Percentiles rank a stretch among this genome's conserved stretches.
Evolutionary conservation across 2,329 filamentous ascomycete species (phyloP).

Genomic region (Fusarium scirpi): DNA sequence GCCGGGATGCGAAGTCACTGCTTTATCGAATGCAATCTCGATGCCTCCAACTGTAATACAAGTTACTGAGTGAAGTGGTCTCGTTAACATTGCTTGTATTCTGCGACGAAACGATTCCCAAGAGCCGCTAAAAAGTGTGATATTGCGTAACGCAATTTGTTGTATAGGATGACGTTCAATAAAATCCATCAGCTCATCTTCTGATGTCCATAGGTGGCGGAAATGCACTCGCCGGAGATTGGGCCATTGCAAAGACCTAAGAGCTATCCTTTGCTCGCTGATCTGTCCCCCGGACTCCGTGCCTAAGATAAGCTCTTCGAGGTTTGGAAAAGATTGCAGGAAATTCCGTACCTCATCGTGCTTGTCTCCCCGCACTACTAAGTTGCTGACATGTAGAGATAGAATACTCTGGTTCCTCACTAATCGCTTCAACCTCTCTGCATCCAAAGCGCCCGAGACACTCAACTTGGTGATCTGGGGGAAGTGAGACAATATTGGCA

Average conservation of each 20-base stretch:
- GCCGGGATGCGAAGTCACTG: background rate
- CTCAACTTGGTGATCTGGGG: conserved; percentile 2
- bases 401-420: background rate
- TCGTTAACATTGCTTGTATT: no score
- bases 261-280: conserved; percentile 5
- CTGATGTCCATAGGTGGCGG: conserved; percentile 3
- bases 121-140: background rate
- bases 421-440: background rate
- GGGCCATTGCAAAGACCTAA: conserved; percentile 1
- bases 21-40: background rate
- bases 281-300: background rate
- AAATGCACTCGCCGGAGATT: conserved; percentile 1
- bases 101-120: background rate
- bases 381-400: background rate
- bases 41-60: background rate
- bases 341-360: background rate
- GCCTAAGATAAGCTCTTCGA: conserved; percentile 4
- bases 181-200: conserved; percentile 9
- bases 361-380: background rate
- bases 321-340: conserved; percentile 5
- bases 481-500: background rate
- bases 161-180: background rate
- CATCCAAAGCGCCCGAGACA: background rate
- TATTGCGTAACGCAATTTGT: background rate
- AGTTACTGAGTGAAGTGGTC: background rate